Base-by-base conservation (phyloP, 306 rosid genomes). In the Vachellia collinsii region DNA sequence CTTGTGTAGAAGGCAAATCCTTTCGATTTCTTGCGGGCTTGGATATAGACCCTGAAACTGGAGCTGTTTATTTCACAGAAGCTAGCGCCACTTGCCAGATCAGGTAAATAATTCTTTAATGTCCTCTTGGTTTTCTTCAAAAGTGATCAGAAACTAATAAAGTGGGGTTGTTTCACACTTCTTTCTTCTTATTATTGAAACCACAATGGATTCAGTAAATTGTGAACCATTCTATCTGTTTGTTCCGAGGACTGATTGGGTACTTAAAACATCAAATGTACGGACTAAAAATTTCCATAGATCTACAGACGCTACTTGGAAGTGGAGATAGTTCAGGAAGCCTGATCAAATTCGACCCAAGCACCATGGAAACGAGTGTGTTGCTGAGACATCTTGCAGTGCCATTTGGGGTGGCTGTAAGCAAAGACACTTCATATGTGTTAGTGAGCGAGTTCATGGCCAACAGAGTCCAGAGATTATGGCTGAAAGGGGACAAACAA, bases 401-500 rank as follows among this genome's bases (percentile, higher is more conserved):
- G 16, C 41, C 92, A 56, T 5, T 48, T 46, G 92, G 92, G 62
- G 89, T 84, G 1, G 87, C 89, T 42, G 82, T 82, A 11, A 86
- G 88, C 59, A 39, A 19, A 56, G 80, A 81, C 68, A 82, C 85
- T 0, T 64, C 88, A 37, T 88, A 69, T 59, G 73, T 79, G 47
- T 81, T 87, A 10, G 86, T 84, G 23, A 66, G 77, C 5, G 86
- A 84, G 76, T 76, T 12, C 68, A 36, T 2, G 50, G 79, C 58
- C 0, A 62, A 72, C 51, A 79, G 85, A 69, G 77, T 82, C 17
- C 79, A 6, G 11, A 82, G 85, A 73, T 44, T 82, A 59, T 84
- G 86, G 90, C 42, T 87, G 3, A 77, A 14, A 22, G 86, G 86
- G 10, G 70, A 75, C 0, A 84, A 61, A 66, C 81, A 74, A 42